Percentiles rank a stretch among this genome's conserved stretches.
These are phyloP conservation scores for Scedosporium dehoogii DNA, from an alignment of 2,329 filamentous ascomycete genomes.

Conservation along the genomic window DNA sequence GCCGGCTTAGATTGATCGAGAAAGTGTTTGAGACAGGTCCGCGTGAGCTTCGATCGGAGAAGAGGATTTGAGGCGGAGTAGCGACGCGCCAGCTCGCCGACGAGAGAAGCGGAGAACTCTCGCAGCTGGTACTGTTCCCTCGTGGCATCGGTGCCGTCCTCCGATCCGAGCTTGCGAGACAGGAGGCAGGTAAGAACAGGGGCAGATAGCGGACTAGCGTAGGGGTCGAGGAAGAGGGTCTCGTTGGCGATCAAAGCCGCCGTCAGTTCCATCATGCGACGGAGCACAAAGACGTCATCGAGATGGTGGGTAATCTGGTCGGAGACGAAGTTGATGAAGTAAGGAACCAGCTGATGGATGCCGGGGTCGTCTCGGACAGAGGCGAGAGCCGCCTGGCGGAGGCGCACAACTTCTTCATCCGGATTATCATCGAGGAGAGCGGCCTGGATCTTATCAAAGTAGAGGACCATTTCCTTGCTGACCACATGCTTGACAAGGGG, in stretches of 20 bases:
- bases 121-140: conserved; percentile 69
- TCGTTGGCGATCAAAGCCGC: conserved; percentile 76
- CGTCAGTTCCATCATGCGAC: conserved; percentile 86
- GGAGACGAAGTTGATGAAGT: conserved; percentile 91
- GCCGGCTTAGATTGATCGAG: conserved; percentile 77
- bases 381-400: conserved; percentile 75
- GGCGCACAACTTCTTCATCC: conserved; percentile 61
- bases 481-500: conserved; percentile 93
- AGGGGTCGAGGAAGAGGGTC: conserved; percentile 60
- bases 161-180: conserved; percentile 59
- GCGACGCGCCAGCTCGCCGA: conserved; percentile 69
- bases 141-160: conserved; percentile 40
- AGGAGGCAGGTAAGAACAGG: conserved; percentile 87
- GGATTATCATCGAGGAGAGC: conserved; percentile 82
- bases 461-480: conserved; percentile 89
- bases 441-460: conserved; percentile 90
- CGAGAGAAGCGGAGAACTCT: conserved; percentile 72
- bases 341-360: conserved; percentile 88
- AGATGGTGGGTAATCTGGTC: conserved; percentile 93
- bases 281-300: conserved; percentile 79
- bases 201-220: conserved; percentile 60
- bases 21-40: conserved; percentile 89
- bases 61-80: conserved; percentile 74
- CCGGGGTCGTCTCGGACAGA: conserved; percentile 84
- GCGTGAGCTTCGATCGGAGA: conserved; percentile 76